Conservation (phyloP, 1,139 yeast genomes). For the Zygoascus meyerae region DNA sequence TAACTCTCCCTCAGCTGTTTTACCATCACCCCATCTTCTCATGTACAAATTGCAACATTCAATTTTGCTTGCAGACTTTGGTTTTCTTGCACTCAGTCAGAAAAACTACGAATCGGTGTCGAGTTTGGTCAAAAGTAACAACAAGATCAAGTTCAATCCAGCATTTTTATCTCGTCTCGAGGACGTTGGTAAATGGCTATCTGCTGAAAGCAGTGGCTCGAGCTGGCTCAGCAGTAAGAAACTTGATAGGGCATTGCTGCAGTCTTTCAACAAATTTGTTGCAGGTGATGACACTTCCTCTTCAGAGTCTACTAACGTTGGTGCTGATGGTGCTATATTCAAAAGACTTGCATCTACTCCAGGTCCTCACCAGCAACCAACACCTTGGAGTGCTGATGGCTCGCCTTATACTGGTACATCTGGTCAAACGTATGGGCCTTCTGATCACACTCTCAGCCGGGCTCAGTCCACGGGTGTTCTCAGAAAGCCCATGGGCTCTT, state of each 20-base stretch:
- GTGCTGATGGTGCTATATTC: slow-evolving; percentile 15
- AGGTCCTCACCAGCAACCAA: not conserved
- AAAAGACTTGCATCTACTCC: slow-evolving; percentile 14
- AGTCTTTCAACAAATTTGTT: slow-evolving; percentile 74
- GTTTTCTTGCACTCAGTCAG: slow-evolving; percentile 51
- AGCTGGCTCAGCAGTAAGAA: slow-evolving; percentile 64
- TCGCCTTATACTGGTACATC: slow-evolving; percentile 3
- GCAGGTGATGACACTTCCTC: slow-evolving; percentile 66
- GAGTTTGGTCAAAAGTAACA: slow-evolving; percentile 39
- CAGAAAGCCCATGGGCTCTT: not conserved
- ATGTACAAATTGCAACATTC: slow-evolving; percentile 60
- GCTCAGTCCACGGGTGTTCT: slow-evolving; percentile 9
- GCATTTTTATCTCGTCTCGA: slow-evolving; percentile 37
- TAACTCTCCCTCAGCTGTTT: not conserved
- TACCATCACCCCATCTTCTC: slow-evolving; percentile 46
- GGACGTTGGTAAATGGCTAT: slow-evolving; percentile 26
- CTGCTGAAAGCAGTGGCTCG: slow-evolving; percentile 39
- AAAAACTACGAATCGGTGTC: slow-evolving; percentile 52
- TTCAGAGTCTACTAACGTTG: slow-evolving; percentile 3
- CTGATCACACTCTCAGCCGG: slow-evolving; percentile 8
- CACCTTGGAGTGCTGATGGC: slow-evolving; percentile 5
- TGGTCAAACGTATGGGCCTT: slow-evolving; percentile 10
- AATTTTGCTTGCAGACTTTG: slow-evolving; percentile 57
- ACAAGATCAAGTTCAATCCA: slow-evolving; percentile 36
- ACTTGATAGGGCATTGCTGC: slow-evolving; percentile 73